Conservation (phyloP, 257 asterid genomes). For the Primulina eburnea region DNA sequence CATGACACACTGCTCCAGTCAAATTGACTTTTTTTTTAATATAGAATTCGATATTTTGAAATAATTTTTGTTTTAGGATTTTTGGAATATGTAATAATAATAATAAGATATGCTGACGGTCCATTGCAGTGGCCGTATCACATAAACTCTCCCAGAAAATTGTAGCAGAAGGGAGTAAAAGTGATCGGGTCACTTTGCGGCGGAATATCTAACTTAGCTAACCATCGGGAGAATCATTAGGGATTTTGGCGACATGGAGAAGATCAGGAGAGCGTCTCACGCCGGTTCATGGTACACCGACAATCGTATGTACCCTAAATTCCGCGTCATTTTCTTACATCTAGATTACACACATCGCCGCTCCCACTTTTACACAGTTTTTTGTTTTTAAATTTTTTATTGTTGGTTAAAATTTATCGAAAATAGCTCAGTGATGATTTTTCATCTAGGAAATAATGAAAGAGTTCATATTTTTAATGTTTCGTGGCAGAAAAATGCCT, state of each 20-base stretch:
- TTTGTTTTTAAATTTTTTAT: neutral
- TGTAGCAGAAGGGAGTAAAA: neutral
- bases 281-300: constrained; percentile 99
- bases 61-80: no score
- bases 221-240: constrained; percentile 13
- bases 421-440: neutral
- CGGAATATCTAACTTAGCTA: neutral
- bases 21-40: no score
- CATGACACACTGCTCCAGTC: no score
- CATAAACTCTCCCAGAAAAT: no score
- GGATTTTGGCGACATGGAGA: constrained; percentile 51
- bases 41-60: no score
- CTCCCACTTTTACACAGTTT: neutral
- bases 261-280: constrained; percentile 80
- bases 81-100: no score
- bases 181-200: neutral
- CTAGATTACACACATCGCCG: neutral
- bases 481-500: neutral
- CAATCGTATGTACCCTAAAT: constrained; percentile 56
- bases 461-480: neutral
- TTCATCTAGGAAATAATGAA: constrained; percentile 4
- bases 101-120: no score
- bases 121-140: no score
- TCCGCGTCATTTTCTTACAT: constrained; percentile 2
- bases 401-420: neutral